Conservation (phyloP, 495 filamentous ascomycete species). For the Cercophora sp. region DNA sequence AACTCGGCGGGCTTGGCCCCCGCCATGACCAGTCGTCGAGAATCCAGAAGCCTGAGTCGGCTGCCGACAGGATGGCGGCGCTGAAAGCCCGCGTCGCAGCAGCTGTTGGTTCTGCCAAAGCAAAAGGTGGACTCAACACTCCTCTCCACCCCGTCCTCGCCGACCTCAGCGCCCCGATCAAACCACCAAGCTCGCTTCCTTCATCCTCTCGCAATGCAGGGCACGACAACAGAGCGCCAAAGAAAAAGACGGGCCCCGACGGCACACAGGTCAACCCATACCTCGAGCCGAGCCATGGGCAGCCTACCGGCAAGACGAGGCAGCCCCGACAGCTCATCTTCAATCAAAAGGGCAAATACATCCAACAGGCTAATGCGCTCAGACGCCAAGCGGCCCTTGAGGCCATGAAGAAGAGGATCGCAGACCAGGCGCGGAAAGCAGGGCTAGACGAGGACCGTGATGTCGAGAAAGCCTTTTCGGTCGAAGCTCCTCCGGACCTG, state of each 20-base stretch:
- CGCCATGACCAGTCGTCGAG: constrained; percentile 48
- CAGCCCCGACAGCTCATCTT: constrained; percentile 75
- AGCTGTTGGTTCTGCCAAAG: constrained; percentile 58
- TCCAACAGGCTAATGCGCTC: constrained; percentile 83
- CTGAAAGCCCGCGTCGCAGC: constrained; percentile 81
- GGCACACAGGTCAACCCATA: constrained; percentile 69
- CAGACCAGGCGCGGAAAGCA: constrained; percentile 74
- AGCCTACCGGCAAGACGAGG: constrained; percentile 54
- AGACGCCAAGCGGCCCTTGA: constrained; percentile 84
- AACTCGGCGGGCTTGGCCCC: constrained; percentile 46
- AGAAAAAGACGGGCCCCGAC: constrained; percentile 34
- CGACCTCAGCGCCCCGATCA: constrained; percentile 59
- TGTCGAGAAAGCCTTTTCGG: constrained; percentile 80
- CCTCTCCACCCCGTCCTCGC: constrained; percentile 86
- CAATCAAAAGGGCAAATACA: constrained; percentile 96
- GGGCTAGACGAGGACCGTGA: constrained; percentile 89
- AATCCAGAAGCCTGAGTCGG: constrained; percentile 49
- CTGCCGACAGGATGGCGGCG: constrained; percentile 55
- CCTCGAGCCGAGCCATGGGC: constrained; percentile 68
- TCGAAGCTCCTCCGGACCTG: constrained; percentile 79
- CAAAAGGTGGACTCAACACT: constrained; percentile 76
- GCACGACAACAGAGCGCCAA: constrained; percentile 15
- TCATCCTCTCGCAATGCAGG: constrained; percentile 25
- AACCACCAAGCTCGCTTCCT: constrained; percentile 36
- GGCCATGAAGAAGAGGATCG: constrained; percentile 90